These are phyloP conservation scores for Lactarius pseudohatsudake DNA, from an alignment of 768 basidiomycete species.

Conservation along the genomic window DNA sequence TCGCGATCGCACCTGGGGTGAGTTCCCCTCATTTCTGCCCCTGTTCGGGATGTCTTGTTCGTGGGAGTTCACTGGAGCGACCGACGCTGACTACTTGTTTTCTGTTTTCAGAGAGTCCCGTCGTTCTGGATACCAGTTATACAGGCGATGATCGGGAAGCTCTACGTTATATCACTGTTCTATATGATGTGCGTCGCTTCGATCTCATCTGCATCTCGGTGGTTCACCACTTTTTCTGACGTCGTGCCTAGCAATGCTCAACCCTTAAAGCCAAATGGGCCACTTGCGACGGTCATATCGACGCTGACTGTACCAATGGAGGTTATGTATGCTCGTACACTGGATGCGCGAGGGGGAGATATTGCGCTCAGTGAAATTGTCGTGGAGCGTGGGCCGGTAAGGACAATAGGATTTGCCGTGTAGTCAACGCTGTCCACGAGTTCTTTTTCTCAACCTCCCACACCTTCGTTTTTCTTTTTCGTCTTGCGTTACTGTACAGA, in stretches of 20 bases:
- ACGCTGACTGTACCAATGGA: constrained; percentile 17
- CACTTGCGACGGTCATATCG: background rate
- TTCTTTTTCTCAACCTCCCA: background rate
- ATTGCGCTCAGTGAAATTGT: background rate
- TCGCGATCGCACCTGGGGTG: background rate
- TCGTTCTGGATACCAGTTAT: background rate
- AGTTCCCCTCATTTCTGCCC: background rate
- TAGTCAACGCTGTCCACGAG: background rate
- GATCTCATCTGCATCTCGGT: background rate
- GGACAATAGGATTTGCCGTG: background rate
- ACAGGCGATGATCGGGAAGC: constrained; percentile 17
- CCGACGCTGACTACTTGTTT: background rate
- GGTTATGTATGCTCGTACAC: background rate
- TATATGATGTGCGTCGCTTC: constrained; percentile 15
- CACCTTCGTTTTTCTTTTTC: no score
- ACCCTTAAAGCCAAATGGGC: background rate
- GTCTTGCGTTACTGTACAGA: background rate
- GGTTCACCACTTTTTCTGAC: background rate
- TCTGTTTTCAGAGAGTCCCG: background rate
- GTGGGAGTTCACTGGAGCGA: background rate
- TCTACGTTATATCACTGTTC: constrained; percentile 21
- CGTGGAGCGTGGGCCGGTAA: background rate
- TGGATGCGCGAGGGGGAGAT: background rate
- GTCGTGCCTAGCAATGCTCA: background rate
- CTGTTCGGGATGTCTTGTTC: background rate